Evolutionary conservation across 352 stramenopile species (phyloP).

Genomic region (Phytophthora syringae): DNA sequence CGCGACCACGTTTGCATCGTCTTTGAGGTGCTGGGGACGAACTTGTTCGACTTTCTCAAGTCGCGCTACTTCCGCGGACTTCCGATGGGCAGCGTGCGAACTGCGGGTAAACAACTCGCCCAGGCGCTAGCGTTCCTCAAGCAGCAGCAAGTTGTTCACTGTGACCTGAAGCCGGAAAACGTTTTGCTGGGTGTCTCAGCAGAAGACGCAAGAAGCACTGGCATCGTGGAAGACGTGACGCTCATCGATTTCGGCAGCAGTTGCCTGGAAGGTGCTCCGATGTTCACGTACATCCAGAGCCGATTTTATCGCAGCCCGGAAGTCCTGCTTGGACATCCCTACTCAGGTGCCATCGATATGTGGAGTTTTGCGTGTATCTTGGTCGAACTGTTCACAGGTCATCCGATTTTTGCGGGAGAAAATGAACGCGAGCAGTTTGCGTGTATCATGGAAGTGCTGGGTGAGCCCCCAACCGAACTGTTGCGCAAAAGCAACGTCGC

Average conservation of each 20-base stretch:
- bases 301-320: conserved; percentile 98
- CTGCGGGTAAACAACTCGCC: conserved; percentile 90
- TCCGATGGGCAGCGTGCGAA: conserved; percentile 87
- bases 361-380: conserved; percentile 92
- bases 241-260: conserved; percentile 99
- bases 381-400: conserved; percentile 80
- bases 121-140: conserved; percentile 80
- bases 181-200: conserved; percentile 65
- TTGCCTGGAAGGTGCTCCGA: conserved; percentile 90
- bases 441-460: conserved; percentile 89
- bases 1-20: conserved; percentile 96
- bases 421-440: conserved; percentile 85
- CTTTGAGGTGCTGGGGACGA: conserved; percentile 96
- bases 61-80: conserved; percentile 96
- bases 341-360: conserved; percentile 86
- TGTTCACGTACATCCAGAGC: conserved; percentile 98
- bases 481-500: conserved; percentile 55
- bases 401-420: conserved; percentile 87
- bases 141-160: conserved; percentile 94
- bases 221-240: conserved; percentile 41
- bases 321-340: conserved; percentile 94
- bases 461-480: conserved; percentile 50
- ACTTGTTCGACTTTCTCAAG: conserved; percentile 98
- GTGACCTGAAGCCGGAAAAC: conserved; percentile 99
- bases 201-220: conserved; percentile 9